Percentiles rank a stretch among this genome's conserved stretches.
Conservation (phyloP, 768 basidiomycete species). For the Psilocybe sp. region DNA sequence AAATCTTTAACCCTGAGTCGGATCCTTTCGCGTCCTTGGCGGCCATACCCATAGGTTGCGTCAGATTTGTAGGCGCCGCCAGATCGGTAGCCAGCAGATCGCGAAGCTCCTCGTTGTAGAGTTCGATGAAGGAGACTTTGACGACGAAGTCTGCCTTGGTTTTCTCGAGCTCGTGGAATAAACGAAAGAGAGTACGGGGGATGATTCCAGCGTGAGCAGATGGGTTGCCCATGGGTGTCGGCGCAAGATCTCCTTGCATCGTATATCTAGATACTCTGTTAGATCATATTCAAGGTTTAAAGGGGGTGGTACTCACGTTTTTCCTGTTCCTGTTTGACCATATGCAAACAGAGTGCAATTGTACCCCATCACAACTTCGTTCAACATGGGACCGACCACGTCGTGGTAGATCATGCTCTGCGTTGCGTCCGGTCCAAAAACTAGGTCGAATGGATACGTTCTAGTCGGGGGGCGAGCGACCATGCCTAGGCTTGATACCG, state of each 20-base stretch:
- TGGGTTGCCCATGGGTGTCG: slow-evolving; percentile 84
- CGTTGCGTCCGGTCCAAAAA: slow-evolving; percentile 96
- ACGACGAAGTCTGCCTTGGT: slow-evolving; percentile 83
- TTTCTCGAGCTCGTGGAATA: slow-evolving; percentile 86
- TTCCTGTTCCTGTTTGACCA: slow-evolving; percentile 97
- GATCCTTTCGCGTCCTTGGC: slow-evolving; percentile 44
- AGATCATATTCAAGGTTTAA: not conserved
- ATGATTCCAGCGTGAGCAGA: slow-evolving; percentile 93
- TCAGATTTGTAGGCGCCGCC: slow-evolving; percentile 57
- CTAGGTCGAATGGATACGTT: slow-evolving; percentile 92
- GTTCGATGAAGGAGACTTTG: slow-evolving; percentile 89
- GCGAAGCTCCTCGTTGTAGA: slow-evolving; percentile 98
- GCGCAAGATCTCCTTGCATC: slow-evolving; percentile 92
- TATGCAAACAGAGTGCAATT: slow-evolving; percentile 98
- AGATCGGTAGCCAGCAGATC: slow-evolving; percentile 88
- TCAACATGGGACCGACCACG: slow-evolving; percentile 89
- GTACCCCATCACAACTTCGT: slow-evolving; percentile 93
- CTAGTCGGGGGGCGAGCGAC: slow-evolving; percentile 72
- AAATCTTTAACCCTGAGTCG: slow-evolving; percentile 75
- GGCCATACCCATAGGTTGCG: slow-evolving; percentile 79
- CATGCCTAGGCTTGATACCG: slow-evolving; percentile 68
- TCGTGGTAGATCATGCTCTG: slow-evolving; percentile 93
- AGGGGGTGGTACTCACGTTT: slow-evolving; percentile 73
- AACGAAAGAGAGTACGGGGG: slow-evolving; percentile 86
- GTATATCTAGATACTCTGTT: slow-evolving; percentile 58